Evolutionary conservation across 176 grass and related monocot genomes (phyloP).

Genomic region (Echinochloa phyllopogon): DNA sequence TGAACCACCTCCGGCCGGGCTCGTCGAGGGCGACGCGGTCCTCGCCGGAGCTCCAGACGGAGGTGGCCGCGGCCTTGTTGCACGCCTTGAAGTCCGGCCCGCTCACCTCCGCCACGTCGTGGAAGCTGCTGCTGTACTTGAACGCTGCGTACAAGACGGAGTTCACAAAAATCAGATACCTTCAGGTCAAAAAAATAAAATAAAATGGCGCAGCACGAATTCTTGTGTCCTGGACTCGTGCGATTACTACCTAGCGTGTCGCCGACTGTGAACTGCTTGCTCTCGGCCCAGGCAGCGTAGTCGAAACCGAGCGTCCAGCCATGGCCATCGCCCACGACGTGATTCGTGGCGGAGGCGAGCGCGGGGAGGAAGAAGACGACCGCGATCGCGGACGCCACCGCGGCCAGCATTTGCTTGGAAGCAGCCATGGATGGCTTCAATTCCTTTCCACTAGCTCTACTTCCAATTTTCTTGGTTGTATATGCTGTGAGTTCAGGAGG

Average conservation of each 20-base stretch:
- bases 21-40: not conserved
- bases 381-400: not conserved
- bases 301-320: constrained; percentile 39
- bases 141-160: not conserved
- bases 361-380: not conserved
- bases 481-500: not conserved
- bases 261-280: constrained; percentile 48
- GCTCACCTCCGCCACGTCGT: constrained; percentile 20
- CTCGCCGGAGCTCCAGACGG: constrained; percentile 3
- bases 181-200: not conserved
- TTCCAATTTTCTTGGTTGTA: not conserved
- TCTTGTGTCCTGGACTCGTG: not conserved
- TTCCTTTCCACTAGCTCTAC: not conserved
- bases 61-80: not conserved
- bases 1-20: constrained; percentile 33
- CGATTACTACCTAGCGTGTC: constrained; percentile 33
- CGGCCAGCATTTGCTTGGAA: constrained; percentile 16
- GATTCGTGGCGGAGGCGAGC: not conserved
- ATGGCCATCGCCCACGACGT: not conserved
- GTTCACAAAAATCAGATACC: not conserved
- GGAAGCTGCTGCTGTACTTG: constrained; percentile 1
- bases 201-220: not conserved
- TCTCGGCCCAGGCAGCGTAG: constrained; percentile 40
- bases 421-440: constrained; percentile 31
- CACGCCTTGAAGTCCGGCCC: constrained; percentile 30